Base-by-base conservation (phyloP, 1,139 yeast genomes). In the Debaryomyces fabryi region DNA sequence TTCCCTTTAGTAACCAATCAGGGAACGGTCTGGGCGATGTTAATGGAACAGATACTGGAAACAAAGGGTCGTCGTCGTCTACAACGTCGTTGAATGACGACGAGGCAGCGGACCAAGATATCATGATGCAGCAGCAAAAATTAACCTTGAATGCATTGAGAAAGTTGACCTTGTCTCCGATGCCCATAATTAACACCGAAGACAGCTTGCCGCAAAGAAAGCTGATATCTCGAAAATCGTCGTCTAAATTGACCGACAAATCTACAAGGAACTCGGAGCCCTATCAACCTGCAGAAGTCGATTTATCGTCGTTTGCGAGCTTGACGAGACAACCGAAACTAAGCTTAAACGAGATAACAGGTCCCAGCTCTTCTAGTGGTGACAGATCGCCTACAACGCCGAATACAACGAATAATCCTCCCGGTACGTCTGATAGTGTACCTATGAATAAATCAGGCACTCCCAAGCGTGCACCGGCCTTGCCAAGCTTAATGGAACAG, bases 201-300 rank as follows among this genome's bases (percentile, higher is more conserved):
- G 48, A 46, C 15, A 37, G 38, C 42, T 16, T 35, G n/a, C 29
- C 27, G 18, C 34, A 42, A 18, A 37, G 46, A 16, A 53, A 51
- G 45, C 45, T 54, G 13, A 49, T 54, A 9, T 38, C 52, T 10
- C 47, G 57, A 15, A 56, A 56, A 43, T 42, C 58, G 1, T 54
- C 57, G n/a, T 50, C 46, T n/a, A 49, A 51, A 23, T 46, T 39
- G 34, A 44, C 47, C 8, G 58, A 53, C 3, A 42, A 48, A 37
- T 38, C 40, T 21, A 39, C 44, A n/a, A 49, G 43, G 36, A 48
- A 44, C 12, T 25, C 51, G 6, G 72, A 69, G 47, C 79, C 79
- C 1, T 79, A 79, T 58, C 78, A 75, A 47, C 83, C 83, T 0
- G 83, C 84, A 0, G 80, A 78, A 52, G 83, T 77, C 6, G 84